Evolutionary conservation across 2,329 filamentous ascomycete genomes (phyloP).

Genomic region (Ascochyta clinopodiicola): DNA sequence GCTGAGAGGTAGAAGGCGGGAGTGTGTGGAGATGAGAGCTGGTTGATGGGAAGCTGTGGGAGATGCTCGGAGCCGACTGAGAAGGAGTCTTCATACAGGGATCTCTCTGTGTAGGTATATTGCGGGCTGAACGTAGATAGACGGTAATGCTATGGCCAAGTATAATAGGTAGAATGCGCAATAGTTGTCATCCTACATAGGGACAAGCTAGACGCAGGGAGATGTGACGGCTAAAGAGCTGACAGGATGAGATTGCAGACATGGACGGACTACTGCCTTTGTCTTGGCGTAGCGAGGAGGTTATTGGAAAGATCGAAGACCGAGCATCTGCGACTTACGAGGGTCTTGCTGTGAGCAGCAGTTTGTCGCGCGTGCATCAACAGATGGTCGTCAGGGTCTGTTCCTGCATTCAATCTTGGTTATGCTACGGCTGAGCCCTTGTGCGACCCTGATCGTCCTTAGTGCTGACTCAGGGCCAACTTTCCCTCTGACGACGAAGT

Average conservation of each 20-base stretch:
- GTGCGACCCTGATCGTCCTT: not conserved
- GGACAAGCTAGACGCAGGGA: not conserved
- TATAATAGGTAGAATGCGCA: too few relatives aligned
- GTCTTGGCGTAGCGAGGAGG: not conserved
- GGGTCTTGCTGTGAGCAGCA: not conserved
- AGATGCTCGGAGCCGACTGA: not conserved
- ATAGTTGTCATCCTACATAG: not conserved
- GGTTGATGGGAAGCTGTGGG: not conserved
- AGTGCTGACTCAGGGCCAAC: not conserved
- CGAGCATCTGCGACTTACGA: not conserved
- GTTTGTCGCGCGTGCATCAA: not conserved
- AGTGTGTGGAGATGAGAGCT: conserved; percentile 5
- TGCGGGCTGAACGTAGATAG: too few relatives aligned
- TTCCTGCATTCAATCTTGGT: conserved; percentile 1
- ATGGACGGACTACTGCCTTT: not conserved
- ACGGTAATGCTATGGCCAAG: too few relatives aligned
- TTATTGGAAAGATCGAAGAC: not conserved
- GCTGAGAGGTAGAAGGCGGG: not conserved
- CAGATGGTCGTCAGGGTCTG: conserved; percentile 3
- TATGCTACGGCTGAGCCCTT: conserved; percentile 5
- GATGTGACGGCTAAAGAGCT: not conserved
- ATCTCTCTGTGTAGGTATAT: too few relatives aligned
- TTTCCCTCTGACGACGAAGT: not conserved
- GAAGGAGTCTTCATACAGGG: too few relatives aligned
- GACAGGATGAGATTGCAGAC: not conserved